Conservation (phyloP, 192 early-diverging fungal species). For the Backusella parvicylindrica region DNA sequence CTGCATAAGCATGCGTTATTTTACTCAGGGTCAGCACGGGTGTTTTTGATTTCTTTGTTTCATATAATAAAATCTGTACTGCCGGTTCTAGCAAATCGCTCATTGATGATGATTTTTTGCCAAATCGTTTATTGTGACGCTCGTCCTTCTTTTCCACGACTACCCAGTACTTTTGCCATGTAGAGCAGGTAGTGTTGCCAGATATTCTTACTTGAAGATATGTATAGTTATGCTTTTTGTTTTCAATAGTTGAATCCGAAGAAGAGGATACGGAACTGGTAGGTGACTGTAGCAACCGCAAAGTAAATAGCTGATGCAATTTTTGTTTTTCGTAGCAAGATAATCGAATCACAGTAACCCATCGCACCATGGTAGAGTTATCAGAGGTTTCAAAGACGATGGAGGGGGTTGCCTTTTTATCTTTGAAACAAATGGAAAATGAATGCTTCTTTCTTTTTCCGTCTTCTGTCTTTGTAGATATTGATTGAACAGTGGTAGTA, state of each 20-base stretch:
- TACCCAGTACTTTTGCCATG: conserved; percentile 48
- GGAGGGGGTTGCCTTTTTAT: not conserved
- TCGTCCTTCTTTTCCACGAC: conserved; percentile 48
- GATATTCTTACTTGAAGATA: conserved; percentile 51
- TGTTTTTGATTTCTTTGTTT: conserved; percentile 46
- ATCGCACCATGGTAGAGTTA: conserved; percentile 28
- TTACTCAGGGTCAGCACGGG: conserved; percentile 47
- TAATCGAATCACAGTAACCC: conserved; percentile 70
- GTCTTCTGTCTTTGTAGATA: conserved; percentile 47
- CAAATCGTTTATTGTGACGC: conserved; percentile 24
- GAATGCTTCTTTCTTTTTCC: conserved; percentile 62
- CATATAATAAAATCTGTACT: conserved; percentile 48
- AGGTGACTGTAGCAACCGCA: conserved; percentile 34
- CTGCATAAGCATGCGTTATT: conserved; percentile 51
- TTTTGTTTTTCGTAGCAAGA: conserved; percentile 70
- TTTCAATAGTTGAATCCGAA: conserved; percentile 35
- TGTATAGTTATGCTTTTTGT: conserved; percentile 37
- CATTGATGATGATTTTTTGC: conserved; percentile 21
- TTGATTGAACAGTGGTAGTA: conserved; percentile 45
- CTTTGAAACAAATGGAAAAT: conserved; percentile 46
- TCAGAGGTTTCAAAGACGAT: conserved; percentile 13
- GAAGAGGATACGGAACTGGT: not conserved
- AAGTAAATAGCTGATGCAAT: conserved; percentile 74
- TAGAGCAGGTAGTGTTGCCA: conserved; percentile 26
- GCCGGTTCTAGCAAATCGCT: conserved; percentile 13